Conservation (phyloP, 192 early-diverging fungal genomes). For the Oehlia diaphana region DNA sequence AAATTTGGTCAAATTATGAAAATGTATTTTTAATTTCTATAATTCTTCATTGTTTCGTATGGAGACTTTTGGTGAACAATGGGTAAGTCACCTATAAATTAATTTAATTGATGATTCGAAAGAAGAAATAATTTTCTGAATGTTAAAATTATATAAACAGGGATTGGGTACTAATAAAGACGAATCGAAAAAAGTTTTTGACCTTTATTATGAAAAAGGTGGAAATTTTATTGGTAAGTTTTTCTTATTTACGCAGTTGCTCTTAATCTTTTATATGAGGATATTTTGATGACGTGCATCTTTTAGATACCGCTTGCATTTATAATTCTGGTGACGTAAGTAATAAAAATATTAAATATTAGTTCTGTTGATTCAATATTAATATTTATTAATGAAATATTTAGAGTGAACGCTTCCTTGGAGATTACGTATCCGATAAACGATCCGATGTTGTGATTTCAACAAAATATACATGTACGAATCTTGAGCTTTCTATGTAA, state of each 20-base stretch:
- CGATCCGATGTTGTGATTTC: constrained; percentile 59
- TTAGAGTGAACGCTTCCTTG: constrained; percentile 50
- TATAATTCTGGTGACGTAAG: not conserved
- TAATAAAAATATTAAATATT: not conserved
- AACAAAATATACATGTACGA: constrained; percentile 50
- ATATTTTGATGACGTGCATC: no score
- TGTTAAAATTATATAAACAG: no score
- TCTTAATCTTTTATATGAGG: not conserved
- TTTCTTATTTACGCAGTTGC: not conserved
- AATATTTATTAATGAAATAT: not conserved
- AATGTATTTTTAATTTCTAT: no score
- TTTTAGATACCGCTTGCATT: not conserved
- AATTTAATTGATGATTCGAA: no score
- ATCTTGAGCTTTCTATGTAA: not conserved
- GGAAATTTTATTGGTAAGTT: constrained; percentile 39
- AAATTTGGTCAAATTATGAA: no score
- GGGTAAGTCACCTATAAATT: no score
- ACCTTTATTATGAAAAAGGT: constrained; percentile 34
- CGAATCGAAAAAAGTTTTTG: constrained; percentile 35
- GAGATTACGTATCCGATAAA: constrained; percentile 52
- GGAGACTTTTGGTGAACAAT: no score
- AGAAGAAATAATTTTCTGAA: no score
- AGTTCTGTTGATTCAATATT: not conserved
- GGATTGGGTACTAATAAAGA: no score
- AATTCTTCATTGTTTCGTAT: no score